Evolutionary conservation across 176 grass and related monocot species (phyloP).

Genomic region (Oryza glaberrima): DNA sequence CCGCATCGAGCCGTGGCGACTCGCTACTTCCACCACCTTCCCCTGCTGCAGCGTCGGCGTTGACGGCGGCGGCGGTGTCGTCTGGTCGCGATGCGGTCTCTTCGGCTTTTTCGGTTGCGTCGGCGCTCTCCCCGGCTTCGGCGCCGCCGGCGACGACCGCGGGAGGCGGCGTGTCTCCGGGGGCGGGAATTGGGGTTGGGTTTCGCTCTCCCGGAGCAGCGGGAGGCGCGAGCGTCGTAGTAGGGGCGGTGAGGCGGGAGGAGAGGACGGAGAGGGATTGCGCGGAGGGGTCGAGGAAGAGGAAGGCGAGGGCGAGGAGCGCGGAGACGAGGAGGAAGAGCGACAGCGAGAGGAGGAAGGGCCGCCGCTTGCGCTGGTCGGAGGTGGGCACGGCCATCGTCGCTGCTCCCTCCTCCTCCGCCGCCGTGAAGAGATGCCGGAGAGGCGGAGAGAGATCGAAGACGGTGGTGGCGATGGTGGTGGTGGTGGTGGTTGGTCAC

Average conservation of each 20-base stretch:
- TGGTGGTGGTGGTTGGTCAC: background rate
- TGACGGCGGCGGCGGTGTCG: background rate
- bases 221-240: slow-evolving; percentile 16
- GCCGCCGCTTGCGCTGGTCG: slow-evolving; percentile 47
- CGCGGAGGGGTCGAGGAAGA: slow-evolving; percentile 43
- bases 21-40: background rate
- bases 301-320: slow-evolving; percentile 41
- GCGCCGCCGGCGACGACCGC: background rate
- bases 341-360: slow-evolving; percentile 52
- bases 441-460: background rate
- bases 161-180: background rate
- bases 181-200: background rate
- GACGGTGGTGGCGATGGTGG: background rate
- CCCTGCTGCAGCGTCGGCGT: background rate
- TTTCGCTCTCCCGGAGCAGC: slow-evolving; percentile 4
- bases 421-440: background rate
- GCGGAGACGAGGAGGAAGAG: slow-evolving; percentile 55
- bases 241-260: slow-evolving; percentile 26
- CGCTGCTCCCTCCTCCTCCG: background rate
- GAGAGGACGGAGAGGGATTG: slow-evolving; percentile 35
- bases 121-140: background rate
- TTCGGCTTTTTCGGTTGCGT: background rate
- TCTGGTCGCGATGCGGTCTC: background rate
- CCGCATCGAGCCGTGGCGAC: background rate
- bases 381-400: slow-evolving; percentile 52